These are phyloP conservation scores for Rickenella mellea DNA, from an alignment of 768 basidiomycete genomes.

Conservation along the genomic window DNA sequence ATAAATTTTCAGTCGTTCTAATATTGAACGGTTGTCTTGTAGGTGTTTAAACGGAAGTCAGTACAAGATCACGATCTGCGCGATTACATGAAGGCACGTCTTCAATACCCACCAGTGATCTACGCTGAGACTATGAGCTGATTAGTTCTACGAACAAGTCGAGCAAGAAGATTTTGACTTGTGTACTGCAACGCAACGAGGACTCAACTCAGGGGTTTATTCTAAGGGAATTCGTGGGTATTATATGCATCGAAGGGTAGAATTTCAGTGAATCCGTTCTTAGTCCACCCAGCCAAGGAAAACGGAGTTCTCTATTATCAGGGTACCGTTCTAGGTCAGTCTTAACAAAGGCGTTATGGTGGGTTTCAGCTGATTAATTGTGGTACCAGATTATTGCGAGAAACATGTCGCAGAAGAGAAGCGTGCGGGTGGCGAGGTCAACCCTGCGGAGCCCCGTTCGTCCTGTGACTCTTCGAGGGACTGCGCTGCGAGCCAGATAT, in stretches of 20 bases:
- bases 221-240: not conserved
- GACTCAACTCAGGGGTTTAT: conserved; percentile 4
- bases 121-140: not conserved
- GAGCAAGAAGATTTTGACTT: conserved; percentile 8
- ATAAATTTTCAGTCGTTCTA: no score
- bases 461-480: no score
- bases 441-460: not conserved
- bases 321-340: not conserved
- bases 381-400: not conserved
- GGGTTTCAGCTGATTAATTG: not conserved
- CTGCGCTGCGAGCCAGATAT: no score
- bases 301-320: not conserved
- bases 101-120: not conserved
- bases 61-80: conserved; percentile 1
- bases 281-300: not conserved
- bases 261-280: not conserved
- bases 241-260: not conserved
- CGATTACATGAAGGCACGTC: conserved; percentile 4
- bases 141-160: conserved; percentile 5
- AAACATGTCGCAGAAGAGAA: not conserved
- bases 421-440: not conserved
- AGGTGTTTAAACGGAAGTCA: conserved; percentile 1
- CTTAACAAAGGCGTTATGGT: no score
- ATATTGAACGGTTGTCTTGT: not conserved
- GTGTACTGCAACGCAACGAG: conserved; percentile 3